phyloP scores from a whole-genome alignment of 1,284 basidiomycete species.

The Bondarzewia mesenterica region DNA sequence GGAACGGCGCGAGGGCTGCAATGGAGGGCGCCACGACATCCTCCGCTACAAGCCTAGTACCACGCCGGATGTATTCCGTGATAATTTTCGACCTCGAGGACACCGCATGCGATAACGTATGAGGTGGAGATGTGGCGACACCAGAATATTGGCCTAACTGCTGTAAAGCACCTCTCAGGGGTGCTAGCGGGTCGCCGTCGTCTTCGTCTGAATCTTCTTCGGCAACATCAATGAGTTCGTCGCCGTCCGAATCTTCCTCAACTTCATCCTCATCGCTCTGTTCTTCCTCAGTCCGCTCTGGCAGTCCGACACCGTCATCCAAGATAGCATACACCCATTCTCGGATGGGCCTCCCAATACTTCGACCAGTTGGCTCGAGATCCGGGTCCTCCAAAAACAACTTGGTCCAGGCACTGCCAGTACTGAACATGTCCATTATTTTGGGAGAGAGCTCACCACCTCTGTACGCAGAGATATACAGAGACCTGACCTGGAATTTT shows the following conservation, averaged over 20 bases:
- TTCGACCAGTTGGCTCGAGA: constrained; percentile 49
- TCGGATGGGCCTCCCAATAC: constrained; percentile 56
- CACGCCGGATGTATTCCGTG: constrained; percentile 66
- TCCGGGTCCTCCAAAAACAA: constrained; percentile 76
- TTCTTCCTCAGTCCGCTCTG: constrained; percentile 18
- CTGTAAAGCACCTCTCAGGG: constrained; percentile 59
- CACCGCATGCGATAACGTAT: background rate
- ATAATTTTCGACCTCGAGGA: constrained; percentile 32
- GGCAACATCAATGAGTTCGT: constrained; percentile 58
- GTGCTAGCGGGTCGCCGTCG: constrained; percentile 47
- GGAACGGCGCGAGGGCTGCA: constrained; percentile 33
- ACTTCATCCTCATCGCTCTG: constrained; percentile 16
- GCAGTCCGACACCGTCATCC: constrained; percentile 56
- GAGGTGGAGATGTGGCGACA: constrained; percentile 17
- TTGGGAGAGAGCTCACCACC: constrained; percentile 48
- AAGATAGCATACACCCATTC: constrained; percentile 62
- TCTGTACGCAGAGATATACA: constrained; percentile 59
- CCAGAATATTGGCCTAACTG: constrained; percentile 28
- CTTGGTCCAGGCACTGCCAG: constrained; percentile 59
- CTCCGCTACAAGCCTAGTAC: constrained; percentile 55
- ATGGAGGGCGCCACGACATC: constrained; percentile 44
- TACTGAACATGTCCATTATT: constrained; percentile 50
- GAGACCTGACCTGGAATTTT: constrained; percentile 28
- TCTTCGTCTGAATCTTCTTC: constrained; percentile 31
- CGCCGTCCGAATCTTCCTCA: constrained; percentile 33